Evolutionary conservation across 371 early-diverging fungal genomes (phyloP), one percentile per base, ranked within the genome.

Genomic region (Catenaria anguillulae): DNA sequence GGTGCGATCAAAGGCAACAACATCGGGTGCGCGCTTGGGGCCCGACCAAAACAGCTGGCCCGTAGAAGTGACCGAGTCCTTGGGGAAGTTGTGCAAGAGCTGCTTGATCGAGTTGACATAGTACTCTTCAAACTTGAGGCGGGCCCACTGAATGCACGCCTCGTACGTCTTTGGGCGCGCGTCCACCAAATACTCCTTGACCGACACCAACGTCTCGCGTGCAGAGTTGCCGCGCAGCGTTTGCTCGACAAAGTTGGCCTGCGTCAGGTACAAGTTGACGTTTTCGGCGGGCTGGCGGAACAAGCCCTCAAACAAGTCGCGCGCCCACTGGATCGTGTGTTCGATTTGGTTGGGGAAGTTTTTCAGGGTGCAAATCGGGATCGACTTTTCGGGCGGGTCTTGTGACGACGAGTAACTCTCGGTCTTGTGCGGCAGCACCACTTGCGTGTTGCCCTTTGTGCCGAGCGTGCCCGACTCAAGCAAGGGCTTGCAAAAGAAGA

Each of bases 321-420:
- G 89, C 4, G 98, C 94, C 99, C 98, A 96, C 77, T 98, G 97
- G 70, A 99, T 99, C n/a, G 98, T 96, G 76, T 99, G 99, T 80
- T 99, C 99, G 63, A 99, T 97, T 5, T 87, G 86, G 72, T 97
- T 92, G 60, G 99, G 99, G 85, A 98, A 98, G 79, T 96, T 97
- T 83, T 97, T 95, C 61, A 99, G 83, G 4, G 99, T 99, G 82
- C 99, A 99, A 66, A 96, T 89, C 43, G 99, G 99, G 65, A 99
- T 97, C 33, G 92, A 85, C 75, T 93, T 97, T 74, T 99, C 99
- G 37, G 97, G 98, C 0, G 99, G 99, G 74, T 99, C 99, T 68
- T 90, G 89, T 46, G 96, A 94, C 13, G 94, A 94, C 4, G 93
- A 92, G 80, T 99, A 99, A 42, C 97, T 93, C 77, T 99, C 99